Evolutionary conservation across 2,329 filamentous ascomycete species (phyloP), one percentile per base, ranked within the genome.

Genomic region (Verticillium dahliae): DNA sequence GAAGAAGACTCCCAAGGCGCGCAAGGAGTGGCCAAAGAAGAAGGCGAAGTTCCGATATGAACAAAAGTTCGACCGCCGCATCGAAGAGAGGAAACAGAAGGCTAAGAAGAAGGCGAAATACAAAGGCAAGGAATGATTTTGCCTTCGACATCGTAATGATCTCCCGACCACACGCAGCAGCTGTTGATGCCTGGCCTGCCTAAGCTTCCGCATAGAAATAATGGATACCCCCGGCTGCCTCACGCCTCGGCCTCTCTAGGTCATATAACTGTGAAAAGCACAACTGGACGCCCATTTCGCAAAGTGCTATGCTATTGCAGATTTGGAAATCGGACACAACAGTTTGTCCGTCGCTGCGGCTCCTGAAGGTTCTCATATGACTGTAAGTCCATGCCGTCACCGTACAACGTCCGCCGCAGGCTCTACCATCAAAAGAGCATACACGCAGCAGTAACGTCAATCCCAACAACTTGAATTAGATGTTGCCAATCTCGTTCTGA

Each of bases 401-500:
- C 18, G n/a, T 10, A 27, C 18, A 52, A 10, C 45, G 18, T 52
- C 18, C 45, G 45, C 45, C 45, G 18, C 45, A 13, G 45, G 22
- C 45, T 52, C n/a, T 52, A 52, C 22, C 45, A 9, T 52, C 22
- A 37, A 52, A 10, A n/a, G n/a, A 52, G n/a, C 18, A 52, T 52
- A 18, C 45, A 18, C 45, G 45, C 45, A 52, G 45, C 18, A 10
- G 13, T 27, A n/a, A 52, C 22, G 18, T 27, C 6, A 18, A 18
- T n/a, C 45, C 18, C 45, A 52, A 22, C 7, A n/a, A 52, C 18
- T 52, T 38, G 55, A 14, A 34, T 87, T 87, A 98, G 79, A 98
- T 93, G 81, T 92, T 95, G 84, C 89, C 90, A 79, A 98, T 93
- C 80, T 97, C 93, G 70, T 82, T 80, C 80, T 95, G 91, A 78